A percentile compares a stretch with the other conserved stretches of the same genome.
phyloP scores from a whole-genome alignment of 805 yeast species.

The Kazachstania martiniae region DNA sequence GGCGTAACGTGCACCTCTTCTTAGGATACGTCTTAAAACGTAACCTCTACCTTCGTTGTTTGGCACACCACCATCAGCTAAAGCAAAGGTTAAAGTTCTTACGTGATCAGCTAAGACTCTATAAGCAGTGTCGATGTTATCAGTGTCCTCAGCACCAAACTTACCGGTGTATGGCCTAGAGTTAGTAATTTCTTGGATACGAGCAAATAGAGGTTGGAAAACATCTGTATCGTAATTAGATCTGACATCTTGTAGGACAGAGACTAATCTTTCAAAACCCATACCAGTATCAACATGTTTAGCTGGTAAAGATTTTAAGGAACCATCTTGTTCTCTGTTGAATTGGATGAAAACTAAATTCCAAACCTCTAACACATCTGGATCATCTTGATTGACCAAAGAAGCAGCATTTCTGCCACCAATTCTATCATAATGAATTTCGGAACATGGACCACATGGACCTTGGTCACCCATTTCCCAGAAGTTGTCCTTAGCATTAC shows the following conservation, averaged over 20 bases:
- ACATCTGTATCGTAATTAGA: conserved; percentile 98
- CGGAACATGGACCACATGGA: conserved; percentile 99
- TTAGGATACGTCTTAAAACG: conserved; percentile 88
- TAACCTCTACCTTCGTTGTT: conserved; percentile 99
- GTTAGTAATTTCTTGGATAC: conserved; percentile 87
- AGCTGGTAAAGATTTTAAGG: conserved; percentile 76
- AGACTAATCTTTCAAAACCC: conserved; percentile 97
- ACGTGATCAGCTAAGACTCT: conserved; percentile 98
- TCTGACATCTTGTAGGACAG: conserved; percentile 78
- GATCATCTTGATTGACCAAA: conserved; percentile 93
- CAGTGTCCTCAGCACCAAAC: conserved; percentile 85
- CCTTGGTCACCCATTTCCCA: conserved; percentile 99
- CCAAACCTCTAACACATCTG: conserved; percentile 97
- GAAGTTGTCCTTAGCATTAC: conserved; percentile 82
- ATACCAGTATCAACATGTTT: conserved; percentile 97
- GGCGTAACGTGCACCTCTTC: conserved; percentile 96
- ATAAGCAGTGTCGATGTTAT: conserved; percentile 96
- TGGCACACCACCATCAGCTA: conserved; percentile 98
- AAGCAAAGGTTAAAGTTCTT: conserved; percentile 89
- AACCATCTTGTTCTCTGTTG: conserved; percentile 84
- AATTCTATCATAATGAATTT: conserved; percentile 93
- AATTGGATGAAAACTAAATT: conserved; percentile 93
- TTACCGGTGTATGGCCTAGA: conserved; percentile 86
- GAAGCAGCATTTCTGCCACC: conserved; percentile 94
- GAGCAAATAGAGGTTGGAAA: conserved; percentile 75